Base-by-base conservation (phyloP, 169 alveolate genomes). In the Eimeria falciformis region DNA sequence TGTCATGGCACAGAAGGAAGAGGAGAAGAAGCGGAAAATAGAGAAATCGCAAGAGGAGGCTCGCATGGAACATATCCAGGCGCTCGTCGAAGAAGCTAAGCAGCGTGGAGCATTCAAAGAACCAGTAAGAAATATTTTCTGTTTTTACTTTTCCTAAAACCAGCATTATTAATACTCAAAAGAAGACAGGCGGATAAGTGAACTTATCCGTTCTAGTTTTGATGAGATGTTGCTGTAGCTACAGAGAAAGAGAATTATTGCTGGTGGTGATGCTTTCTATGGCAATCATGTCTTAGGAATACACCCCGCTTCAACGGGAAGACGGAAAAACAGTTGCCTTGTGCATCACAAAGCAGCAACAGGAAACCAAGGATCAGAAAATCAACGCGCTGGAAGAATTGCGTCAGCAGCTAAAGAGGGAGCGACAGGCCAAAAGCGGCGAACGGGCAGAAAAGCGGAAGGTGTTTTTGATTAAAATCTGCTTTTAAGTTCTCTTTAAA, bases 1-100 rank as follows among this genome's bases (percentile, higher is more conserved):
- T n/a, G n/a, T n/a, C n/a, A n/a, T n/a, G 14, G 14, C 33, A 58
- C 85, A 91, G 94, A 40, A 84, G 58, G 91, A 83, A 65, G 79
- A 65, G 23, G 90, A 33, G 85, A 83, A 37, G 37, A 77, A 73
- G 45, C 65, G 91, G 14, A 91, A 91, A 56, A 66, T 65, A 40
- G 94, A 91, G 65, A 55, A 66, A 43, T 50, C 87, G 17, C 89
- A 65, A 58, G 94, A 91, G 77, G 94, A 91, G 37, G 91, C 92
- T 6, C 78, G 88, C 46, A 90, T 46, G 68, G 75, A 75, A 29
- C 91, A 62, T 9, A 62, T 91, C 21, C 75, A 91, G 56, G 89
- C 66, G 33, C 53, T 91, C 40, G 91, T 91, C 37, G 94, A 91
- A 50, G 92, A 91, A 23, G 92, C 92, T 33, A 53, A 53, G 25